These are phyloP conservation scores for Russula dissimulans DNA, from an alignment of 768 basidiomycete genomes.

Conservation along the genomic window DNA sequence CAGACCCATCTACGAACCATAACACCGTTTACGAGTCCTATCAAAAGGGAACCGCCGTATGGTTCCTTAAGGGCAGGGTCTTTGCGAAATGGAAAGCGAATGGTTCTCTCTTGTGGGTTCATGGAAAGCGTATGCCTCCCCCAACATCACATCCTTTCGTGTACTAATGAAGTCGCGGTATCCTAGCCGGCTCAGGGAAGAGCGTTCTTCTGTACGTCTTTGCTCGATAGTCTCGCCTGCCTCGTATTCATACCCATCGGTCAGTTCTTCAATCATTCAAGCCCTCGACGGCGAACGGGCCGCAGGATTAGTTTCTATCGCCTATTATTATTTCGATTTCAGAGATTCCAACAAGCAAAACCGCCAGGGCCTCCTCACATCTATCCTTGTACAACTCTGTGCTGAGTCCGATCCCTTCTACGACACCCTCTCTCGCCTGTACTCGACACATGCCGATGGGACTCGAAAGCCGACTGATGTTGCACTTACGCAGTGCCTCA, in stretches of 20 bases:
- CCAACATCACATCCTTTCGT: neutral
- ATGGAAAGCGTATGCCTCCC: constrained; percentile 2
- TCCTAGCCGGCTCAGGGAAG: constrained; percentile 7
- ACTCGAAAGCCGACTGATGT: neutral
- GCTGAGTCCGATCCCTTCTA: neutral
- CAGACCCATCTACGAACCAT: neutral
- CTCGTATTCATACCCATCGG: neutral
- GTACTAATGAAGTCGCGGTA: neutral
- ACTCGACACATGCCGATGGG: neutral
- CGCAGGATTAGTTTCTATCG: neutral
- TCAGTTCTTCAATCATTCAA: constrained; percentile 3
- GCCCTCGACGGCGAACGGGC: neutral
- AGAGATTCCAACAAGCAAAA: neutral
- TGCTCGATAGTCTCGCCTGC: neutral
- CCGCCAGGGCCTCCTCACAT: neutral
- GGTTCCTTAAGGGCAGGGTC: neutral
- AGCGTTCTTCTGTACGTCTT: neutral
- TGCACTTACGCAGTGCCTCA: neutral
- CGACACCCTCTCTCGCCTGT: neutral
- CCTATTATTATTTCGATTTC: constrained; percentile 11
- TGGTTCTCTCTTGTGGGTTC: constrained; percentile 4
- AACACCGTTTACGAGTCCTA: neutral
- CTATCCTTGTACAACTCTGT: constrained; percentile 1
- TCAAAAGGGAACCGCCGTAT: neutral
- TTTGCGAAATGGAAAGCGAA: constrained; percentile 1